Evolutionary conservation across 164 flowering plant species (phyloP).

Genomic region (Cinnamomum micranthum): DNA sequence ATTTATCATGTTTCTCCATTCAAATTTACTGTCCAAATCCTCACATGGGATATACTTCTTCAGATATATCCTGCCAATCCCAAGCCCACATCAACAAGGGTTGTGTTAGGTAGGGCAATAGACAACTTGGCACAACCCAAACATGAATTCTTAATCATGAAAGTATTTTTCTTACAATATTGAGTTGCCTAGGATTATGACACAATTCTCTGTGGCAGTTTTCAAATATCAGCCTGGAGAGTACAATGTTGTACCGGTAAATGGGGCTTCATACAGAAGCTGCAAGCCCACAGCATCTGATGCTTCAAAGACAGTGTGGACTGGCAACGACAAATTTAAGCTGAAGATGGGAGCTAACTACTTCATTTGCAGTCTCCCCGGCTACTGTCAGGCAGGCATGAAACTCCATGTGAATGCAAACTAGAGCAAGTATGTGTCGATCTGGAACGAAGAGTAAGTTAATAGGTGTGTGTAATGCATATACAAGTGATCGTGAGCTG

Average conservation of each 20-base stretch:
- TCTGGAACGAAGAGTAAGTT: not conserved
- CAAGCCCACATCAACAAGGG: no score
- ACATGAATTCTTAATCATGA: no score
- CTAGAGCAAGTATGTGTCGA: not conserved
- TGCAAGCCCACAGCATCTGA: not conserved
- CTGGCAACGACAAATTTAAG: slow-evolving; percentile 13
- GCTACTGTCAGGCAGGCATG: slow-evolving; percentile 14
- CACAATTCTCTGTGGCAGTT: slow-evolving; percentile 2
- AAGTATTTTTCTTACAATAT: no score
- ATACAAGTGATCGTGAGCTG: no score
- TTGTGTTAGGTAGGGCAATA: no score
- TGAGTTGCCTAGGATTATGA: no score
- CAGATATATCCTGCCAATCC: no score
- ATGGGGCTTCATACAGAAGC: slow-evolving; percentile 4
- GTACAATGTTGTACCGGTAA: slow-evolving; percentile 13
- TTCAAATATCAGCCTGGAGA: slow-evolving; percentile 13
- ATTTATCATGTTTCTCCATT: no score
- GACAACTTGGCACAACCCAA: no score
- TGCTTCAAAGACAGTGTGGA: slow-evolving; percentile 2
- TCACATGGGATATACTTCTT: no score
- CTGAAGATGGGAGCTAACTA: slow-evolving; percentile 16
- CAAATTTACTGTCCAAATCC: no score
- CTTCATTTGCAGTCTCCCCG: slow-evolving; percentile 14
- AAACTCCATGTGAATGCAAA: slow-evolving; percentile 15
- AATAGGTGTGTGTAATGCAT: no score